phyloP scores from a whole-genome alignment of 2,329 filamentous ascomycete genomes.

The Ascomycota sp. region DNA sequence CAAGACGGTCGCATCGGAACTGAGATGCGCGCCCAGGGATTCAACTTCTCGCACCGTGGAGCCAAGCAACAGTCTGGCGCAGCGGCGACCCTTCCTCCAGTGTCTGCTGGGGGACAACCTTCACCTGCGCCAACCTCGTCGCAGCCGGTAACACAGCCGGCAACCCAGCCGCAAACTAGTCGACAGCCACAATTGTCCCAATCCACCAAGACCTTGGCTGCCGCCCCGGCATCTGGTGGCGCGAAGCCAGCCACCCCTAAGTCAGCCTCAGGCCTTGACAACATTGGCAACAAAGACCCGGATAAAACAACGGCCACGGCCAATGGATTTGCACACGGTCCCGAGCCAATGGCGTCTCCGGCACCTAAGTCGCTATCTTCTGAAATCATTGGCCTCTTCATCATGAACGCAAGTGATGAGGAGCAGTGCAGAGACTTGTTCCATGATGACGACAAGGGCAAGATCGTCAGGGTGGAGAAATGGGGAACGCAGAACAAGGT shows the following conservation, averaged over 20 bases:
- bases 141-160: constrained; percentile 15
- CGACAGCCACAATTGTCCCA: constrained; percentile 19
- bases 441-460: constrained; percentile 59
- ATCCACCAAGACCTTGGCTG: constrained; percentile 20
- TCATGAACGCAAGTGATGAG: constrained; percentile 67
- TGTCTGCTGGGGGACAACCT: constrained; percentile 11
- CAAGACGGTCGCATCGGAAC: constrained; percentile 92
- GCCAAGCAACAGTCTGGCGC: constrained; percentile 46
- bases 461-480: constrained; percentile 63
- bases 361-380: constrained; percentile 39
- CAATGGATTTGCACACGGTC: constrained; percentile 32
- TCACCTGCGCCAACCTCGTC: constrained; percentile 17
- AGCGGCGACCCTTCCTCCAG: constrained; percentile 14
- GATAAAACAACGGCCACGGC: constrained; percentile 31
- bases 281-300: constrained; percentile 25
- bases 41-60: constrained; percentile 94
- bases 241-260: constrained; percentile 26
- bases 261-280: constrained; percentile 21
- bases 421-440: constrained; percentile 72
- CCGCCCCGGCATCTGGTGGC: constrained; percentile 14
- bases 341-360: constrained; percentile 34
- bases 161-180: constrained; percentile 11
- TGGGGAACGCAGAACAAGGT: constrained; percentile 66
- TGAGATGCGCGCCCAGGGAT: constrained; percentile 95
- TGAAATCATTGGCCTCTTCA: constrained; percentile 67